Evolutionary conservation across 305 asterid species (phyloP), one percentile per base, ranked within the genome.

Genomic region (Fraxinus xanthoxyloides): DNA sequence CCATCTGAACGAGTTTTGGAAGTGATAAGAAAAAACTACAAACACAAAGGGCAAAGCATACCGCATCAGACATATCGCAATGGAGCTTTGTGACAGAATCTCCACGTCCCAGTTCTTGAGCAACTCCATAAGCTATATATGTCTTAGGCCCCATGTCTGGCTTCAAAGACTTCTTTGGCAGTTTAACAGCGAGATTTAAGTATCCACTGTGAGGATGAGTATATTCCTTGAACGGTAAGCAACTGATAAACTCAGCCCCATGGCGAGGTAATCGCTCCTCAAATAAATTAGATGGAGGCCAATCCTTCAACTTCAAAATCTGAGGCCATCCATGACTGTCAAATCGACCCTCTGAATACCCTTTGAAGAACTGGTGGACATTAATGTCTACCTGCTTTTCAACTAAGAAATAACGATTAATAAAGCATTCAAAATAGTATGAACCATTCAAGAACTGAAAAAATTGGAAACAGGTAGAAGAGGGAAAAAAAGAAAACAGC

Each of bases 121-220:
- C 79, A 85, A 87, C 85, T 76, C 98, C 98, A 88, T 92, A 93
- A 31, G 94, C 98, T 78, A 95, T 93, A 85, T 92, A 93, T 36
- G 98, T 90, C 88, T 95, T 95, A 19, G 98, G 98, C 75, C 98
- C 98, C 90, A 95, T 73, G 86, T 93, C 98, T 40, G 98, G 98
- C 89, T 92, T 91, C 72, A 78, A 75, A 67, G 88, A 83, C 70
- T 30, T 15, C 38, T 81, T n/a, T 2, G 95, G 97, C 73, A 95
- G 86, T 85, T 90, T 92, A 4, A 85, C 87, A 70, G 97, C 94
- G 31, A 92, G 91, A 81, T 94, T 95, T 43, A 94, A 87, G 84
- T 87, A 85, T 63, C 98, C 97, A 82, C 83, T 32, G n/a, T 67
- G 85, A 77, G 99, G 99, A 85, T 95, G 93, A n/a, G 97, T 87